phyloP scores from a whole-genome alignment of 2,329 filamentous ascomycete genomes.

The Arachnopeziza araneosa region DNA sequence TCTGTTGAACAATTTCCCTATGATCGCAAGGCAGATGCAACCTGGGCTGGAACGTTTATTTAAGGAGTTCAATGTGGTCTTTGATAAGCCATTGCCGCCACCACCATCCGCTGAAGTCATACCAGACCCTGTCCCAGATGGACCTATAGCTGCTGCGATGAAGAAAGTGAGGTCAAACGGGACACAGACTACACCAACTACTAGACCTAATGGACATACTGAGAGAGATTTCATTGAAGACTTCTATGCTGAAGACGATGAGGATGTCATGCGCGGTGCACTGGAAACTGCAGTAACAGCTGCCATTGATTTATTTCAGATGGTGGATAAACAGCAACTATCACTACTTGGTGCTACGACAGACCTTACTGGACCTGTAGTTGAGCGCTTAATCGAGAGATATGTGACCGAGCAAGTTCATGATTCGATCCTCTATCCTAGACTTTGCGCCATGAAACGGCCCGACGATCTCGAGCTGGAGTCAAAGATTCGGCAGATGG shows the following conservation, averaged over 20 bases:
- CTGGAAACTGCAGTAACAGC: constrained; percentile 88
- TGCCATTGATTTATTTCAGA: constrained; percentile 92
- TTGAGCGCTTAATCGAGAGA: constrained; percentile 90
- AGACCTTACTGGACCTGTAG: constrained; percentile 82
- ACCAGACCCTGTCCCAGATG: constrained; percentile 52
- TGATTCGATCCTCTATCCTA: constrained; percentile 74
- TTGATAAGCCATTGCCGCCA: constrained; percentile 78
- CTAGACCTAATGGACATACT: constrained; percentile 33
- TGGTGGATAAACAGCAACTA: constrained; percentile 91
- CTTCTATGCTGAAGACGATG: constrained; percentile 80
- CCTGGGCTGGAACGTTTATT: constrained; percentile 84
- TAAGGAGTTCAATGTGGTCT: constrained; percentile 77
- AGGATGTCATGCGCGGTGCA: constrained; percentile 81
- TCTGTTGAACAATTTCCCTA: constrained; percentile 82
- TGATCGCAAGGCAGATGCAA: constrained; percentile 96
- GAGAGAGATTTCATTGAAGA: constrained; percentile 44
- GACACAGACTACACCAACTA: constrained; percentile 27
- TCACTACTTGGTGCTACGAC: constrained; percentile 89
- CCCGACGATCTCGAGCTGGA: constrained; percentile 85
- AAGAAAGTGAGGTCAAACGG: constrained; percentile 51
- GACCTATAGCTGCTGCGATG: constrained; percentile 49
- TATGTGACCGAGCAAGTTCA: constrained; percentile 94
- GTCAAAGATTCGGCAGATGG: constrained; percentile 86
- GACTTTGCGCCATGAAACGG: constrained; percentile 70
- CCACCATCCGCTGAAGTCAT: constrained; percentile 59